phyloP scores from a whole-genome alignment of 371 early-diverging fungal species.

The Syncephalastrum sp. region DNA sequence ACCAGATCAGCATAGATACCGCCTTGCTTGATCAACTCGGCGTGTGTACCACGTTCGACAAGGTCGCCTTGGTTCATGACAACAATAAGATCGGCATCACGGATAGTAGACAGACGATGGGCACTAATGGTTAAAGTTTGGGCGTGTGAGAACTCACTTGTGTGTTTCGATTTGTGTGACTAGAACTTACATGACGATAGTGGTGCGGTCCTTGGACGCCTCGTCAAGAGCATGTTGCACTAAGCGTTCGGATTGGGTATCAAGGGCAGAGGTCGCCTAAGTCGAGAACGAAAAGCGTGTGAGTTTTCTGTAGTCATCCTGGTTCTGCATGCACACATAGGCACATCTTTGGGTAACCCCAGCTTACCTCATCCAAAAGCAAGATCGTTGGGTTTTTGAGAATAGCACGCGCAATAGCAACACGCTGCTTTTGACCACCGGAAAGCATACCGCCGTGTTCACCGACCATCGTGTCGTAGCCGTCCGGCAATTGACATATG shows the following conservation, averaged over 20 bases:
- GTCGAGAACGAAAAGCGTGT: background rate
- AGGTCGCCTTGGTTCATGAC: constrained; percentile 75
- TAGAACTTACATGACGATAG: constrained; percentile 69
- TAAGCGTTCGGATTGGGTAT: constrained; percentile 77
- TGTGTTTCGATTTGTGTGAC: too few relatives aligned
- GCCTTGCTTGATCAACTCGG: constrained; percentile 50
- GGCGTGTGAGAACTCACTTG: too few relatives aligned
- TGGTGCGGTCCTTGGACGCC: constrained; percentile 78
- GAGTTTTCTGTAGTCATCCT: background rate
- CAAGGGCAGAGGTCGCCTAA: constrained; percentile 76
- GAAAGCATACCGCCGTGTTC: constrained; percentile 76
- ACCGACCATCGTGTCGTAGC: constrained; percentile 68
- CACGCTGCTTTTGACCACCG: constrained; percentile 74
- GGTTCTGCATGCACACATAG: background rate
- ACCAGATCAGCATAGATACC: constrained; percentile 62
- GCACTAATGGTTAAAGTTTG: constrained; percentile 40
- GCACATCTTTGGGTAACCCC: background rate
- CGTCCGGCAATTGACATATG: constrained; percentile 70
- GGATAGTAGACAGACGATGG: constrained; percentile 81
- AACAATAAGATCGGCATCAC: constrained; percentile 82
- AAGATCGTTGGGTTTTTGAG: constrained; percentile 46
- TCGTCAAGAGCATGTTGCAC: constrained; percentile 81
- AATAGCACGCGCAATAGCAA: constrained; percentile 51
- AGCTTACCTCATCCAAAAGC: constrained; percentile 42
- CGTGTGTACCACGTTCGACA: constrained; percentile 74